Conservation (phyloP, 176 grass and related monocot species). For the Typha latifolia region DNA sequence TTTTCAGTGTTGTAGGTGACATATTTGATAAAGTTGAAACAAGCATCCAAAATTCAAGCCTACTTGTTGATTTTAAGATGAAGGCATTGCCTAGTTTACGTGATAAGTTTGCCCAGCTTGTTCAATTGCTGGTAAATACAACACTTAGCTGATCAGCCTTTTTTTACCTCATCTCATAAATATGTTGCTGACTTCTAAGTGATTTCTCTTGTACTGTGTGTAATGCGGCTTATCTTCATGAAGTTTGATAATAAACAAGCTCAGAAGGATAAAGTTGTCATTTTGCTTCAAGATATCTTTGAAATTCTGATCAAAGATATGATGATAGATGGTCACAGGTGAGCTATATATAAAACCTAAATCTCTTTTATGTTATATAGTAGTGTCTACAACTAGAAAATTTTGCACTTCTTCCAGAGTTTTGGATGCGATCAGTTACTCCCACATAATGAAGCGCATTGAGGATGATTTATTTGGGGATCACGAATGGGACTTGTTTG, state of each 20-base stretch:
- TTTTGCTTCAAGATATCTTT: slow-evolving; percentile 90
- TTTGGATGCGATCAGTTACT: slow-evolving; percentile 56
- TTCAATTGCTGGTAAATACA: slow-evolving; percentile 68
- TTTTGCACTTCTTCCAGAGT: slow-evolving; percentile 41
- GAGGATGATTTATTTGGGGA: slow-evolving; percentile 30
- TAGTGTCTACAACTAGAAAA: slow-evolving; percentile 13
- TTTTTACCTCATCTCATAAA: slow-evolving; percentile 4
- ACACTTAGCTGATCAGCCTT: slow-evolving; percentile 9
- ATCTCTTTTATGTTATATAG: slow-evolving; percentile 3
- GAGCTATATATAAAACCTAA: slow-evolving; percentile 20
- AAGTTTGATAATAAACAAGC: slow-evolving; percentile 65
- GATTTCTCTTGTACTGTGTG: slow-evolving; percentile 9
- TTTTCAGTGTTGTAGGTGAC: slow-evolving; percentile 53
- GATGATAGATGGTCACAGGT: slow-evolving; percentile 69
- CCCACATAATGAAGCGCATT: slow-evolving; percentile 29
- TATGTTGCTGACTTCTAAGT: slow-evolving; percentile 1
- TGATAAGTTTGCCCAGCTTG: slow-evolving; percentile 46
- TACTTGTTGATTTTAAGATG: slow-evolving; percentile 64
- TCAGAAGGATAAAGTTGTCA: slow-evolving; percentile 49
- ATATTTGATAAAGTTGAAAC: slow-evolving; percentile 53
- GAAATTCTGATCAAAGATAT: slow-evolving; percentile 88
- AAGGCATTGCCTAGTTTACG: slow-evolving; percentile 49
- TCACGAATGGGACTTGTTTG: slow-evolving; percentile 71
- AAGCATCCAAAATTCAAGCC: slow-evolving; percentile 65
- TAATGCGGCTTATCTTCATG: slow-evolving; percentile 6